A percentile compares a stretch with the other conserved stretches of the same genome.
Evolutionary conservation across 768 basidiomycete genomes (phyloP).

Genomic region (Inosperma sp.): DNA sequence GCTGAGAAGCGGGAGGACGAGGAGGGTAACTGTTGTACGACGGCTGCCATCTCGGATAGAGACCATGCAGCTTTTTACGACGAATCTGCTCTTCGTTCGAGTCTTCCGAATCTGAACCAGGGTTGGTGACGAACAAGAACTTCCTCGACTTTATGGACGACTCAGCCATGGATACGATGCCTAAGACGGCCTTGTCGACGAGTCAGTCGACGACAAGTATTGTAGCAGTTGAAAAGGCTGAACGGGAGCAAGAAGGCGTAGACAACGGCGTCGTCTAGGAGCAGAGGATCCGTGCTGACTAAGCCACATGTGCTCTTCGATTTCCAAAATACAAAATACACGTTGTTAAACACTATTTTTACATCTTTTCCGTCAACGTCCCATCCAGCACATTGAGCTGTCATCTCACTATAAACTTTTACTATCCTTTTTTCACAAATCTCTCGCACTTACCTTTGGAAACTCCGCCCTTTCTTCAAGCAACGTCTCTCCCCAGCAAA

Average conservation of each 20-base stretch:
- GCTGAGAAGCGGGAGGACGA: slow-evolving; percentile 2
- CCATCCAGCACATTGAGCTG: slow-evolving; percentile 32
- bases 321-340: not conserved
- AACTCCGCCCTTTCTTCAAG: slow-evolving; percentile 75
- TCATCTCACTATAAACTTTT: slow-evolving; percentile 9
- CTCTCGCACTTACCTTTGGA: slow-evolving; percentile 53
- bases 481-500: slow-evolving; percentile 85
- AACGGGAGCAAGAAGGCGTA: slow-evolving; percentile 7
- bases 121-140: slow-evolving; percentile 12
- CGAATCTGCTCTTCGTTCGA: slow-evolving; percentile 5
- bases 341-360: not conserved
- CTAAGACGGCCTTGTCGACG: not conserved
- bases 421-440: slow-evolving; percentile 7
- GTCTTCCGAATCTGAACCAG: slow-evolving; percentile 11
- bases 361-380: slow-evolving; percentile 18
- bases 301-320: slow-evolving; percentile 4
- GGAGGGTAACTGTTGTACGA: slow-evolving; percentile 6
- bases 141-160: slow-evolving; percentile 7
- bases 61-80: slow-evolving; percentile 3
- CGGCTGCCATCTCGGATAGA: slow-evolving; percentile 2
- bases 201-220: not conserved
- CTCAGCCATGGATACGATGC: slow-evolving; percentile 11
- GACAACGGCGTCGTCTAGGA: slow-evolving; percentile 9
- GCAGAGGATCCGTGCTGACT: slow-evolving; percentile 10
- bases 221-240: not conserved